A percentile compares a stretch with the other conserved stretches of the same genome.
Conservation (phyloP, 1,139 yeast species). For the Nakaseomyces delphensis region DNA sequence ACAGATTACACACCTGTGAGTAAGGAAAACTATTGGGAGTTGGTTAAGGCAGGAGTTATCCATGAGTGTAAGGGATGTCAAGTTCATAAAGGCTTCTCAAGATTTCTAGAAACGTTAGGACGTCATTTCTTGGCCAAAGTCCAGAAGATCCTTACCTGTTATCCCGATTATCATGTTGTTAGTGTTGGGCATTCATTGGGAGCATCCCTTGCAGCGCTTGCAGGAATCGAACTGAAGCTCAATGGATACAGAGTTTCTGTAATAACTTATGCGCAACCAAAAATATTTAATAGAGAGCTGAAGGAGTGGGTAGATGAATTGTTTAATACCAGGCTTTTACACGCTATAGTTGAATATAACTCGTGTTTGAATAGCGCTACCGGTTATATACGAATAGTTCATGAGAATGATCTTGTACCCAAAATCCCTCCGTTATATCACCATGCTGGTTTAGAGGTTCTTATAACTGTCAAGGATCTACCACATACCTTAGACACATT, state of each 20-base stretch:
- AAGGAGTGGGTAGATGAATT: constrained; percentile 43
- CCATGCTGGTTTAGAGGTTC: constrained; percentile 46
- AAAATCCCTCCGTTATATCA: constrained; percentile 45
- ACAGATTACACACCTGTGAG: constrained; percentile 34
- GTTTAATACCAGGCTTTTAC: constrained; percentile 36
- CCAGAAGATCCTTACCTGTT: constrained; percentile 29
- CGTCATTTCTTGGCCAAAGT: constrained; percentile 34
- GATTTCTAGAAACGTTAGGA: constrained; percentile 38
- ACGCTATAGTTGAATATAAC: constrained; percentile 13
- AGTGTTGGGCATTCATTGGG: constrained; percentile 69
- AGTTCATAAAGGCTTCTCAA: constrained; percentile 52
- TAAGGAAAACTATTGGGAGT: constrained; percentile 17
- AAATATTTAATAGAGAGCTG: constrained; percentile 47
- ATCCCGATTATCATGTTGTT: constrained; percentile 43
- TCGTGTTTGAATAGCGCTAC: constrained; percentile 19
- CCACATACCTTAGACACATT: constrained; percentile 41
- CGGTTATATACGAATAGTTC: constrained; percentile 44
- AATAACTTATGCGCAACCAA: constrained; percentile 53
- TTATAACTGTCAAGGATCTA: constrained; percentile 36
- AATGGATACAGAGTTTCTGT: constrained; percentile 47
- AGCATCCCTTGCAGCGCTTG: constrained; percentile 54
- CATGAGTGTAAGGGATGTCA: constrained; percentile 40
- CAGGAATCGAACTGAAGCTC: constrained; percentile 49
- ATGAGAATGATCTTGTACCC: constrained; percentile 50
- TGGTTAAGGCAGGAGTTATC: constrained; percentile 22